Percentiles rank a stretch among this genome's conserved stretches.
Evolutionary conservation across 768 basidiomycete species (phyloP).

Genomic region (Lactifluus hygrophoroides): DNA sequence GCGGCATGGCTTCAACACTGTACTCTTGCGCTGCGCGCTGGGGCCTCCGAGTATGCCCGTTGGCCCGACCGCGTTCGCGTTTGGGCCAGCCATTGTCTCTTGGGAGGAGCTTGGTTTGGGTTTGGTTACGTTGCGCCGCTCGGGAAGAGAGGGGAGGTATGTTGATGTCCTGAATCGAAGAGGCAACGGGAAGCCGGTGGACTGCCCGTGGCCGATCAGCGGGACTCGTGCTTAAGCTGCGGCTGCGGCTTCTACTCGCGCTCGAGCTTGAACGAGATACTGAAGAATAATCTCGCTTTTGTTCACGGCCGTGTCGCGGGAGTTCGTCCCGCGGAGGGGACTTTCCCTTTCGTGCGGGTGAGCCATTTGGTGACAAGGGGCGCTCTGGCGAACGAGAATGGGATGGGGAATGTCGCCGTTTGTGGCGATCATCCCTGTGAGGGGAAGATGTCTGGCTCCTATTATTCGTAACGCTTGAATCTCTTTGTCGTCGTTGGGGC

Average conservation of each 20-base stretch:
- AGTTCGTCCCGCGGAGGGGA: slow-evolving; percentile 2
- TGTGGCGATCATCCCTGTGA: slow-evolving; percentile 33
- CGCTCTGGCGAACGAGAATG: slow-evolving; percentile 24
- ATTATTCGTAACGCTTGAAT: slow-evolving; percentile 37
- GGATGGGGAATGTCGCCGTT: slow-evolving; percentile 25
- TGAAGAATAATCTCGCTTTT: slow-evolving; percentile 37
- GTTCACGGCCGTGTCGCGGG: slow-evolving; percentile 23
- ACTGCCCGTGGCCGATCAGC: slow-evolving; percentile 43
- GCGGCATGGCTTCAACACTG: slow-evolving; percentile 15
- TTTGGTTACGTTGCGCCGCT: slow-evolving; percentile 8
- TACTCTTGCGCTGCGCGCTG: slow-evolving; percentile 2
- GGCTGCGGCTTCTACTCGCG: slow-evolving; percentile 42
- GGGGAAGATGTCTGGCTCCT: slow-evolving; percentile 44
- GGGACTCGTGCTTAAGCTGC: slow-evolving; percentile 37
- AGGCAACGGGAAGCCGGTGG: slow-evolving; percentile 52
- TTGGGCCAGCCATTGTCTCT: slow-evolving; percentile 23
- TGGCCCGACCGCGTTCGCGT: slow-evolving; percentile 16
- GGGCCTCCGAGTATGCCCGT: slow-evolving; percentile 9
- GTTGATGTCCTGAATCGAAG: slow-evolving; percentile 30
- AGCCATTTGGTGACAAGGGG: slow-evolving; percentile 12
- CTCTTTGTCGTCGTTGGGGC: slow-evolving; percentile 49
- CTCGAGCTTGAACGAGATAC: slow-evolving; percentile 51
- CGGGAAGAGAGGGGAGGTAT: slow-evolving; percentile 10
- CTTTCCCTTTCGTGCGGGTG: slow-evolving; percentile 6
- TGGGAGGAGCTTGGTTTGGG: slow-evolving; percentile 12